Conservation (phyloP, 2,329 filamentous ascomycete genomes). For the Clonostachys byssicola region DNA sequence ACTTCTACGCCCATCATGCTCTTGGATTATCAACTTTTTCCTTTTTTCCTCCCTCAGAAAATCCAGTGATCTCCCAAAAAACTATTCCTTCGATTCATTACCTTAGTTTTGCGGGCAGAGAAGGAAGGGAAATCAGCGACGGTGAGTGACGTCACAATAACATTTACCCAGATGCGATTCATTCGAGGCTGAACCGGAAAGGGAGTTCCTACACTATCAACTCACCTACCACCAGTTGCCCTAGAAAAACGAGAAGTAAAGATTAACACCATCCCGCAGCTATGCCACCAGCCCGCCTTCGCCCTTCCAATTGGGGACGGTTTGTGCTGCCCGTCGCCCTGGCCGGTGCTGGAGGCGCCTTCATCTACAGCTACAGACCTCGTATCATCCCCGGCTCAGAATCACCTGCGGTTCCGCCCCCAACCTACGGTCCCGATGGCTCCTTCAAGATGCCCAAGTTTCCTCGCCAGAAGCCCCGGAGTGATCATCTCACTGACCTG, state of each 20-base stretch:
- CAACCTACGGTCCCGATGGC: constrained; percentile 64
- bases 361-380: constrained; percentile 58
- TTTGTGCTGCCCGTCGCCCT: constrained; percentile 35
- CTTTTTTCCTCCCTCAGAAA: background rate
- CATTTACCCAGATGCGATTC: no score
- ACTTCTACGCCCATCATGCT: background rate
- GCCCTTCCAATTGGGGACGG: constrained; percentile 20
- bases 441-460: constrained; percentile 64
- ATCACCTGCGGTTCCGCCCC: constrained; percentile 64
- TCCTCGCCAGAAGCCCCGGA: constrained; percentile 56
- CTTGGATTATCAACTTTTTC: background rate
- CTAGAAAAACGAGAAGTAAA: no score
- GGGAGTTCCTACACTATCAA: no score
- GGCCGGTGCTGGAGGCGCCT: constrained; percentile 35
- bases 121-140: no score
- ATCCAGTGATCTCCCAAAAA: no score
- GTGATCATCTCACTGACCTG: constrained; percentile 61
- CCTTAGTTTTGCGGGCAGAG: no score
- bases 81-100: no score
- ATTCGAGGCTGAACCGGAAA: no score
- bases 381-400: constrained; percentile 69
- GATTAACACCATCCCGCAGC: no score
- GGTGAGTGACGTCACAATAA: no score
- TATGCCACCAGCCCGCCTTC: no score
- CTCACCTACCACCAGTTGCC: no score